Base-by-base conservation (phyloP, 768 basidiomycete species). In the Lanmaoa pseudosensibilis region DNA sequence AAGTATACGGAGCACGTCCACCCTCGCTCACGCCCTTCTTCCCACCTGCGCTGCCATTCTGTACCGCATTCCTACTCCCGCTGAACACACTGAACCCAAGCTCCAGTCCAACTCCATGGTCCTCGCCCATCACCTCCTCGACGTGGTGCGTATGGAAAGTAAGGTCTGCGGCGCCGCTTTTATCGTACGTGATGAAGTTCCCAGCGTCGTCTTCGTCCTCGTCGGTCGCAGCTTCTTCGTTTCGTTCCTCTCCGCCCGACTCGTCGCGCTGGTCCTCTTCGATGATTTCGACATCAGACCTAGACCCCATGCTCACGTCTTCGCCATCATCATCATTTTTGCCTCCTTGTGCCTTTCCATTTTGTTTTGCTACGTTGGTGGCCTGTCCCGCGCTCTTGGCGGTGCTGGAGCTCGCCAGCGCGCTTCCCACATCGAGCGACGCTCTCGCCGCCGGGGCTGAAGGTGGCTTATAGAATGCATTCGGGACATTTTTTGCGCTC, bases 401-500 rank as follows among this genome's bases (percentile, higher is more conserved):
- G 2, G 27, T 11, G 40, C 49, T 39, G 9, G 57, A 46, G 8
- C 36, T 45, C 11, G 40, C 54, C 33, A 55, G 46, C 11, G 30
- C 44, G 9, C 53, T 50, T 11, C 43, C 55, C 37, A 38, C 40
- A 18, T 57, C 58, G 7, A 59, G 36, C 3, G 53, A 41, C 7
- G 23, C 18, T 19, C 21, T 56, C 16, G 27, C 36, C 5, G 30
- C 44, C 9, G 32, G 33, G 2, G 67, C 52, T 12, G 70, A 60
- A 4, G 83, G 79, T 0, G 84, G 86, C 37, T 79, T 76, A 64
- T 83, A 89, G 66, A 90, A 90, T 5, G 88, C 88, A 59, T 89
- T 90, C 23, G 75, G 77, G 10, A 79, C 77, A 33, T 74, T 75
- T 48, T 78, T 79, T 1, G 87, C 85, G 25, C 77, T 78, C 18